A percentile compares a stretch with the other conserved stretches of the same genome.
Evolutionary conservation across 23 red algal species (phyloP).

Genomic region (Cyanidioschyzon merolae): DNA sequence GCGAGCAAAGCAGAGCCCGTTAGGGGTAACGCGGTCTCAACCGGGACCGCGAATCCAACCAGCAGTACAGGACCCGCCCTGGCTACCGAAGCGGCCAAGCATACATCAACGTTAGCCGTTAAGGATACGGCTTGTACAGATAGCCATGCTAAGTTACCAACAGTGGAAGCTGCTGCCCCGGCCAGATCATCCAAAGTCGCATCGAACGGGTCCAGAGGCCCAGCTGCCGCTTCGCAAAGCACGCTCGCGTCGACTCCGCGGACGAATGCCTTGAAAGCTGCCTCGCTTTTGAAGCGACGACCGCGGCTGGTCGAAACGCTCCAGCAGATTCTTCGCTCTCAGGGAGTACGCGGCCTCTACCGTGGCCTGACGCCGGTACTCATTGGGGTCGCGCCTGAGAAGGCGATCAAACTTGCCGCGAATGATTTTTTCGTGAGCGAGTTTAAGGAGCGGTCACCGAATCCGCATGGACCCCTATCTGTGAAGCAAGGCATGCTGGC

Average conservation of each 20-base stretch:
- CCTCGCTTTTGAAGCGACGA: background rate
- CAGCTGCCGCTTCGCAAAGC: background rate
- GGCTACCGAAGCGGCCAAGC: background rate
- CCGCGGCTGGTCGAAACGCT: background rate
- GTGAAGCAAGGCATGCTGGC: constrained; percentile 44
- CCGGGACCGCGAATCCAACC: background rate
- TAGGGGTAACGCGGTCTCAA: background rate
- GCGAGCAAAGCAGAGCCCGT: background rate
- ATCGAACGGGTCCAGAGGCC: background rate
- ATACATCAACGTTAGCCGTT: background rate
- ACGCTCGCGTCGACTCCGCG: background rate
- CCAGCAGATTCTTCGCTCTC: constrained; percentile 49
- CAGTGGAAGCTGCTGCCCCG: background rate
- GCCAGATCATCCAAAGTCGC: background rate
- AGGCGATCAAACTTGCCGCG: constrained; percentile 85
- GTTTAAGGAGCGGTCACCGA: constrained; percentile 15
- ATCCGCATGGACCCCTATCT: constrained; percentile 26
- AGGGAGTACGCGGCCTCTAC: constrained; percentile 82
- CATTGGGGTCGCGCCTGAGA: constrained; percentile 73
- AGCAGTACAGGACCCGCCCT: background rate
- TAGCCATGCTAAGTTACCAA: background rate
- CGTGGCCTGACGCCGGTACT: constrained; percentile 81
- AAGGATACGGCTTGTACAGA: background rate
- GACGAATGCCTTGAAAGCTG: background rate
- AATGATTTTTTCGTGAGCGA: constrained; percentile 72